phyloP scores from a whole-genome alignment of 495 filamentous ascomycete species.

The Chaetomium tenue region DNA sequence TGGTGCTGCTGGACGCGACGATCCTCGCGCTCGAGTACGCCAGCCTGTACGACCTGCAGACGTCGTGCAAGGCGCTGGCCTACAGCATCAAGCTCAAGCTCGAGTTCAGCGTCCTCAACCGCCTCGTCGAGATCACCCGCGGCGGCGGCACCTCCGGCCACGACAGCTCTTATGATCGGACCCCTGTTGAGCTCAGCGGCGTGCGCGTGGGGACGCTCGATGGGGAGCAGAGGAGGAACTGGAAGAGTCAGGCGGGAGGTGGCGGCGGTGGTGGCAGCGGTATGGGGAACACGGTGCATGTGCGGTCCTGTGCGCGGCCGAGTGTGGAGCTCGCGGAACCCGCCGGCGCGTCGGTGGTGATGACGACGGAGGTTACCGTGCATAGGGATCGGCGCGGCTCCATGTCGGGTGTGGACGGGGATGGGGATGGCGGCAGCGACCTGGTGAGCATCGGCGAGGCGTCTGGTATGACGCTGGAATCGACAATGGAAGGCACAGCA shows the following conservation, averaged over 20 bases:
- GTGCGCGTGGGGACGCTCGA: background rate
- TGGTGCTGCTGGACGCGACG: constrained; percentile 45
- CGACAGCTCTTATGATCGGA: background rate
- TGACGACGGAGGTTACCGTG: background rate
- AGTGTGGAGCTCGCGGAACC: background rate
- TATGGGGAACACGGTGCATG: background rate
- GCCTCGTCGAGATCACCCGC: constrained; percentile 29
- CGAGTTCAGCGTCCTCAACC: constrained; percentile 60
- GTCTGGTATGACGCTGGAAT: background rate
- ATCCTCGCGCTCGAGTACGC: constrained; percentile 58
- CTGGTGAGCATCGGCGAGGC: background rate
- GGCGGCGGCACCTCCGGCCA: background rate
- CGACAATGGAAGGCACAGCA: background rate
- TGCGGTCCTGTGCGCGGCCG: background rate
- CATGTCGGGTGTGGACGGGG: background rate
- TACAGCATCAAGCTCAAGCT: constrained; percentile 68
- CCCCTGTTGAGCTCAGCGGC: background rate
- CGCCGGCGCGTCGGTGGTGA: background rate
- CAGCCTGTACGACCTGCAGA: constrained; percentile 58
- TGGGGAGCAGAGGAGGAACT: background rate
- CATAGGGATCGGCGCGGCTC: background rate
- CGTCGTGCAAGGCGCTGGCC: constrained; percentile 58
- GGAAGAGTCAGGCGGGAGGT: too few species aligned
- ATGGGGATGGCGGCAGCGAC: background rate
- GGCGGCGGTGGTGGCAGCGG: background rate